Evolutionary conservation across 2,329 filamentous ascomycete species (phyloP).

Genomic region (Ophiostoma sp.): DNA sequence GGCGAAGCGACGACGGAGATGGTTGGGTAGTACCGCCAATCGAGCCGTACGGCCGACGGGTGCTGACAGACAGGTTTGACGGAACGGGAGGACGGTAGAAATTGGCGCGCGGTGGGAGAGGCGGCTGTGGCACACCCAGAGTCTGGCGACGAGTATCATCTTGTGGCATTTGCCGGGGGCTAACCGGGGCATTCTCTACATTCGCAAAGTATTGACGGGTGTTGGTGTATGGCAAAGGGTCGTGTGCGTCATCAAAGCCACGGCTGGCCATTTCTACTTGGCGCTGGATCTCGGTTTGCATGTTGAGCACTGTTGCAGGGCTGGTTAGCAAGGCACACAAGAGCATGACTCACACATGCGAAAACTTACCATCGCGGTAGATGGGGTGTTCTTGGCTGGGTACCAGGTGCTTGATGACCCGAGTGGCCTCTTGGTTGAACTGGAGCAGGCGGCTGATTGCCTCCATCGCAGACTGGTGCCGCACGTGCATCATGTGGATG

Average conservation of each 20-base stretch:
- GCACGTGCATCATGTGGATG: constrained; percentile 70
- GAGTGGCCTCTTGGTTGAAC: constrained; percentile 80
- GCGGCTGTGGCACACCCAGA: constrained; percentile 55
- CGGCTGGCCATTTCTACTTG: constrained; percentile 51
- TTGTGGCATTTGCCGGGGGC: constrained; percentile 78
- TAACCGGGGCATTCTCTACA: constrained; percentile 72
- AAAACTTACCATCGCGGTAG: constrained; percentile 70
- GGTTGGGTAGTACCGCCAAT: constrained; percentile 68
- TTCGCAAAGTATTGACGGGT: constrained; percentile 62
- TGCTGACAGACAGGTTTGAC: constrained; percentile 71
- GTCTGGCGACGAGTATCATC: constrained; percentile 74
- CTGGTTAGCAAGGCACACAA: neutral
- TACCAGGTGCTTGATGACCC: constrained; percentile 65
- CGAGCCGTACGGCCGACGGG: constrained; percentile 77
- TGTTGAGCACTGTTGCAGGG: constrained; percentile 43
- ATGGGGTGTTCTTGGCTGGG: constrained; percentile 70
- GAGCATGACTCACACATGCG: too few species aligned
- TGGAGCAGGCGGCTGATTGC: constrained; percentile 64
- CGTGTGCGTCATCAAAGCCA: constrained; percentile 59
- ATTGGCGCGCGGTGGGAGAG: constrained; percentile 50
- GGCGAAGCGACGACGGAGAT: constrained; percentile 67
- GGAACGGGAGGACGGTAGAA: constrained; percentile 73
- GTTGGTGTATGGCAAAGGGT: constrained; percentile 56
- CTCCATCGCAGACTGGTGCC: constrained; percentile 76
- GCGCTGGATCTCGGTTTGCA: constrained; percentile 57